phyloP scores from a whole-genome alignment of 805 yeast species.

The Saturnispora mendoncae region DNA sequence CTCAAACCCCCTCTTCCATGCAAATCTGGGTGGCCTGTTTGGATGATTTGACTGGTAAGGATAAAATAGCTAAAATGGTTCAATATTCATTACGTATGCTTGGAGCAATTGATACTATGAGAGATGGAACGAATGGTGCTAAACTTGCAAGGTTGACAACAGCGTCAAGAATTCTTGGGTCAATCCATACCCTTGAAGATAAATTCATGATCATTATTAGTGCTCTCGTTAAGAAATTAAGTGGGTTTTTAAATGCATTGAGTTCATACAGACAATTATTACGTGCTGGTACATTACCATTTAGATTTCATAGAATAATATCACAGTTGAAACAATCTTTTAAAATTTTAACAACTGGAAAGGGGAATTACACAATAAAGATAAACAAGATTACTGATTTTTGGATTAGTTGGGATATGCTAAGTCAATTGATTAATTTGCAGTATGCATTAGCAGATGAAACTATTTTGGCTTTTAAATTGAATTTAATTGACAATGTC shows the following conservation, averaged over 20 bases:
- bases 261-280: constrained; percentile 56
- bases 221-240: constrained; percentile 8
- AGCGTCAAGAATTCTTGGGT: not conserved
- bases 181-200: constrained; percentile 25
- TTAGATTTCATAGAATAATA: constrained; percentile 36
- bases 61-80: constrained; percentile 56
- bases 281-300: constrained; percentile 65
- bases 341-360: constrained; percentile 11
- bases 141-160: not conserved
- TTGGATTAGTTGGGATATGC: constrained; percentile 36
- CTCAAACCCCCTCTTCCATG: constrained; percentile 9
- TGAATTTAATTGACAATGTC: constrained; percentile 41
- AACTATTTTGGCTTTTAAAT: constrained; percentile 46
- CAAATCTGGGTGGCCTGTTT: constrained; percentile 24
- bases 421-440: constrained; percentile 45
- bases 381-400: constrained; percentile 20
- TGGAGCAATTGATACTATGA: constrained; percentile 17
- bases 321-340: constrained; percentile 26
- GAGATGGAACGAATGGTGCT: not conserved
- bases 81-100: constrained; percentile 51
- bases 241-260: constrained; percentile 29
- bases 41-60: constrained; percentile 55
- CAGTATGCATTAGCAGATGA: constrained; percentile 66
- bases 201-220: constrained; percentile 18
- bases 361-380: constrained; percentile 15